These are phyloP conservation scores for Botrytis porri DNA, from an alignment of 2,329 filamentous ascomycete genomes.

Conservation along the genomic window DNA sequence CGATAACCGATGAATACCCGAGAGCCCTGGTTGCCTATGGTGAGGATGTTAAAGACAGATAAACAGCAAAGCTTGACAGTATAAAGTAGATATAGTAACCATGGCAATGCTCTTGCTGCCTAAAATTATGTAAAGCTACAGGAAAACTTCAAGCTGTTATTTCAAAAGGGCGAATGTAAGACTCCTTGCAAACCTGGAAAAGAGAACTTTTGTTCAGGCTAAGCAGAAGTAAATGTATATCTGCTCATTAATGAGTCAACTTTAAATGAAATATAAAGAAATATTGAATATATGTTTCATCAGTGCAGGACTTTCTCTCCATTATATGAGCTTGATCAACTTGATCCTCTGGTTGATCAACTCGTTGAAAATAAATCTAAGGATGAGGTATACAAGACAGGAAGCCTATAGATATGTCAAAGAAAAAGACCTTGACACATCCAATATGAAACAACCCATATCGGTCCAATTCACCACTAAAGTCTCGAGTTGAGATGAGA, in stretches of 20 bases:
- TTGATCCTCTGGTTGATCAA: not conserved
- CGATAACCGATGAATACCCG: not conserved
- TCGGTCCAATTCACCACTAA: not conserved
- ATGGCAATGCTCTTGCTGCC: not conserved
- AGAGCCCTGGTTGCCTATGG: not conserved
- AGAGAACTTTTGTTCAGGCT: not conserved
- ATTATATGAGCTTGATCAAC: not conserved
- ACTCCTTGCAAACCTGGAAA: fast-evolving
- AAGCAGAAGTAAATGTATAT: not conserved
- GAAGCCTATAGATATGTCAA: not conserved
- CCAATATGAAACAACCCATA: not conserved
- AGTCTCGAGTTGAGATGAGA: not conserved
- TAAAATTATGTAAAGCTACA: not conserved
- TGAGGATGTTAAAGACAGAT: not conserved
- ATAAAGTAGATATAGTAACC: not conserved
- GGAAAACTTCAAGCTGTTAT: not conserved
- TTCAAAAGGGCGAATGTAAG: not conserved
- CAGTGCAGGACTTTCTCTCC: not conserved
- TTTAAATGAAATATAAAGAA: too few species aligned
- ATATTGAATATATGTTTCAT: not conserved
- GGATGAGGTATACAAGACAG: not conserved
- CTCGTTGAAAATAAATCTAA: not conserved
- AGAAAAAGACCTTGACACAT: not conserved
- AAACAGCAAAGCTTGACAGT: not conserved
- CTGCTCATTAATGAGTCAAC: not conserved